phyloP scores from a whole-genome alignment of 345 rosid genomes.

The Dovyalis caffra region DNA sequence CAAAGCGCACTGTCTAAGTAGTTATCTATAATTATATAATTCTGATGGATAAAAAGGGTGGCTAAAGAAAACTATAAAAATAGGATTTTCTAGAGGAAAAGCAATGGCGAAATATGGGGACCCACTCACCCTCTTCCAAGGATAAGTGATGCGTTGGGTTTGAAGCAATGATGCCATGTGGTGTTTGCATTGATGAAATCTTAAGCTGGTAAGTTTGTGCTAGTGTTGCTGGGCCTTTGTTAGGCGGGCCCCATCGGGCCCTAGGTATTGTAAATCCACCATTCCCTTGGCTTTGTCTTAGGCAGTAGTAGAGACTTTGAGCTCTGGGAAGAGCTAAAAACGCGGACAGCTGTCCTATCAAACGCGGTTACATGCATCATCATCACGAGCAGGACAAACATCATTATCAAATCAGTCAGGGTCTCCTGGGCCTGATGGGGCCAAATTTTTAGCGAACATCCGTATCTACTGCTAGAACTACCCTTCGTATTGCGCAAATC shows the following conservation, averaged over 20 bases:
- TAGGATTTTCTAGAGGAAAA: neutral
- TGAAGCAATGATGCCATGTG: slow-evolving; percentile 7
- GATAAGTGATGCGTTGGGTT: slow-evolving; percentile 8
- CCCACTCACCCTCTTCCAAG: neutral
- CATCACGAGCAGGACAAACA: neutral
- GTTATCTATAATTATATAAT: neutral
- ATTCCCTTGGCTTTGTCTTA: neutral
- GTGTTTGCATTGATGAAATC: neutral
- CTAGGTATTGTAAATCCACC: neutral
- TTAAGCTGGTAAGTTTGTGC: neutral
- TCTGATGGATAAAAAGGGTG: neutral
- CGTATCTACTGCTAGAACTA: slow-evolving; percentile 28
- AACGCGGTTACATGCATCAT: slow-evolving; percentile 30
- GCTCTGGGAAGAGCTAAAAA: neutral
- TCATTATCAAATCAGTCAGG: slow-evolving; percentile 4
- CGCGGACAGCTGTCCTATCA: slow-evolving; percentile 30
- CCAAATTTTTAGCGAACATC: neutral
- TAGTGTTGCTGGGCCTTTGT: slow-evolving; percentile 2
- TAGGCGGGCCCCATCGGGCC: slow-evolving; percentile 3
- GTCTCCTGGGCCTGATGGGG: slow-evolving; percentile 11
- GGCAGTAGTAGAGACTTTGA: no score
- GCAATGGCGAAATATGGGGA: neutral
- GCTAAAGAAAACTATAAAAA: slow-evolving; percentile 5
- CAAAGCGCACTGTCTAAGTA: neutral
- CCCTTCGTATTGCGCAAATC: slow-evolving; percentile 1